Base-by-base conservation (phyloP, 139 green algal species). In the Spirogloea muscicola region DNA sequence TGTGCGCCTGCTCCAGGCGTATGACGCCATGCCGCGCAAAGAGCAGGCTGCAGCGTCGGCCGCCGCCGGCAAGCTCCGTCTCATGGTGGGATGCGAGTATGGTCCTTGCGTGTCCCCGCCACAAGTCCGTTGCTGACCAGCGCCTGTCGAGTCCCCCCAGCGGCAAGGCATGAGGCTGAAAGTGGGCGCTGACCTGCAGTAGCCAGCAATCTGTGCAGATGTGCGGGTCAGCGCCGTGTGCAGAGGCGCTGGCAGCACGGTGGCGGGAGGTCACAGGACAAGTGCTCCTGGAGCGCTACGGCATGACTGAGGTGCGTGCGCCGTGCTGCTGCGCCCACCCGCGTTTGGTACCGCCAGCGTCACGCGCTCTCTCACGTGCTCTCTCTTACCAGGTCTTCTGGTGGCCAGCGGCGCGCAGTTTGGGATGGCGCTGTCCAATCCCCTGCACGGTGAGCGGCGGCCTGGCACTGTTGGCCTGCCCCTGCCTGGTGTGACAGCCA, bases 371-470 rank as follows among this genome's bases (percentile, higher is more conserved):
- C n/a, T n/a, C n/a, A n/a, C n/a, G n/a, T n/a, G n/a, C n/a, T n/a
- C n/a, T n/a, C n/a, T n/a, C n/a, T n/a, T n/a, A n/a, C n/a, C n/a
- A n/a, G n/a, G n/a, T n/a, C n/a, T n/a, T n/a, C n/a, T n/a, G n/a
- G n/a, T n/a, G n/a, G n/a, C n/a, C n/a, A n/a, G n/a, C n/a, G n/a
- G 55, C 25, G 10, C 9, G 63, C 66, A 74, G 84, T 93, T 92
- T 0, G 94, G 94, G 64, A 98, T 98, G 94, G 87, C 91, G 16
- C 82, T 98, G 63, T 91, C 87, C 3, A 97, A 98, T 55, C 90
- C 91, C 1, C 90, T 70, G 3, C 61, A 41, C 39, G 65, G 59
- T 25, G 48, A 74, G 58, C 72, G 91, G 42, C 83, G 85, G 7
- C 82, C 87, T 0, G 93, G 91, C 25, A 79, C 59, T 2, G 93